Percentiles rank a stretch among this genome's conserved stretches.
phyloP scores from a whole-genome alignment of 108 stramenopile genomes.

The Skeletonema potamos region DNA sequence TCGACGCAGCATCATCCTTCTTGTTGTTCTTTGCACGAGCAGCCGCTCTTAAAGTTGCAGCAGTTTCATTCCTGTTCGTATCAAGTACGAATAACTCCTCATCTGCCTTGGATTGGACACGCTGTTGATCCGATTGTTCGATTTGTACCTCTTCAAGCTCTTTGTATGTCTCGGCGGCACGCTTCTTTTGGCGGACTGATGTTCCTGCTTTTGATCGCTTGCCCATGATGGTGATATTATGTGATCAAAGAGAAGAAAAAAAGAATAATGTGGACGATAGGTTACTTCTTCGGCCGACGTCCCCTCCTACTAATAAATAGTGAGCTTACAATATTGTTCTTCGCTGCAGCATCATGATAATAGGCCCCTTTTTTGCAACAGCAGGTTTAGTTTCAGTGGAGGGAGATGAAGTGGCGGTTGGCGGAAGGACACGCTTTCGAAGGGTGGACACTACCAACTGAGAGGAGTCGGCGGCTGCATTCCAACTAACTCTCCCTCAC shows the following conservation, averaged over 20 bases:
- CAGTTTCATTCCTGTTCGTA: conserved; percentile 41
- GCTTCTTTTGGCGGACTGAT: conserved; percentile 60
- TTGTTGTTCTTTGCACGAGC: conserved; percentile 26
- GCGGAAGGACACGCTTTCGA: too few relatives aligned
- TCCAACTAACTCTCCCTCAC: too few relatives aligned
- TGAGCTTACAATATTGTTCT: neutral
- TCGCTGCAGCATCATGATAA: too few relatives aligned
- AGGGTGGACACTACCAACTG: too few relatives aligned
- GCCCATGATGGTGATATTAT: conserved; percentile 54
- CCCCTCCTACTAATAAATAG: neutral
- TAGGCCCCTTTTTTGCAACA: too few relatives aligned
- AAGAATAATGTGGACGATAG: neutral
- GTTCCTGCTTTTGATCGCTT: conserved; percentile 62
- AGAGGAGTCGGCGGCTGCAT: too few relatives aligned
- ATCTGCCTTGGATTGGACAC: conserved; percentile 50
- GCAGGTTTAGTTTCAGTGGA: too few relatives aligned
- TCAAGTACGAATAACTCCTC: conserved; percentile 82
- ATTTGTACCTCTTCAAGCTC: conserved; percentile 56
- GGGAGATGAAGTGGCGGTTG: too few relatives aligned
- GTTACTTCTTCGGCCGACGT: neutral
- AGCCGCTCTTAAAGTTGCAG: conserved; percentile 10
- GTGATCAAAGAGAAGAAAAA: neutral
- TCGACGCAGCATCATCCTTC: conserved; percentile 12
- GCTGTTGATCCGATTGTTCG: conserved; percentile 45
- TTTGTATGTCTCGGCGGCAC: conserved; percentile 46